Evolutionary conservation across 2,329 filamentous ascomycete species (phyloP), one percentile per base, ranked within the genome.

Genomic region (Alternaria brassicae): DNA sequence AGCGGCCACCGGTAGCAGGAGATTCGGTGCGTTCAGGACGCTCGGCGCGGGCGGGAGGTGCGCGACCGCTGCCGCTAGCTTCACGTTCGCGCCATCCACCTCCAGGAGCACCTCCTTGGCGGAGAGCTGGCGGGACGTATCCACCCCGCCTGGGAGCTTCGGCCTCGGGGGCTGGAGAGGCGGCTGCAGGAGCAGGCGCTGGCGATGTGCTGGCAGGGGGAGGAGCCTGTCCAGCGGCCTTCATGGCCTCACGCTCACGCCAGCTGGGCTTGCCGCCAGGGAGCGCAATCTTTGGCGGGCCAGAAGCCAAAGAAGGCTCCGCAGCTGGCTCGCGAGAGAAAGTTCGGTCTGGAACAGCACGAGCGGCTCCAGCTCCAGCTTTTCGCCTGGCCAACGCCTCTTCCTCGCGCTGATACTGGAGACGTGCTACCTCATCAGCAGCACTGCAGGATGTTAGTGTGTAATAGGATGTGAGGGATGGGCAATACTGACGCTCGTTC

Each of bases 371-470:
- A 68, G 68, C 85, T 37, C 68, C 72, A 53, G 68, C 55, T 59
- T 71, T 86, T 79, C 87, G 87, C 70, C 90, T 88, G 67, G 90
- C 90, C 79, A 93, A 88, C 15, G 92, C 93, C 78, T 97, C 93
- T 71, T 95, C 93, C 78, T 96, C 93, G 77, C 91, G 89, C 74
- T 92, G 87, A 70, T 87, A 88, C 80, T 97, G 94, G 68, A 81
- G 82, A 59, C 81, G 81, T 42, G 87, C 87, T 48, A 82, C 81
- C 67, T 89, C 88, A 73, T 89, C 88, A 63, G 87, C 81, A 77
- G 85, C 86, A 70, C 86, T 88, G 61, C 63, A 60, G 56, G 19
- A 61, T 62, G 72, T 82, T 76, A 83, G 75, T 60, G 50, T 56
- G 15, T 65, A 60, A 42, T 47, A n/a, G 25, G 58, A 41, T 56